A percentile compares a stretch with the other conserved stretches of the same genome.
phyloP scores from a whole-genome alignment of 2,329 filamentous ascomycete species.

The Penicillium sclerotigenum region DNA sequence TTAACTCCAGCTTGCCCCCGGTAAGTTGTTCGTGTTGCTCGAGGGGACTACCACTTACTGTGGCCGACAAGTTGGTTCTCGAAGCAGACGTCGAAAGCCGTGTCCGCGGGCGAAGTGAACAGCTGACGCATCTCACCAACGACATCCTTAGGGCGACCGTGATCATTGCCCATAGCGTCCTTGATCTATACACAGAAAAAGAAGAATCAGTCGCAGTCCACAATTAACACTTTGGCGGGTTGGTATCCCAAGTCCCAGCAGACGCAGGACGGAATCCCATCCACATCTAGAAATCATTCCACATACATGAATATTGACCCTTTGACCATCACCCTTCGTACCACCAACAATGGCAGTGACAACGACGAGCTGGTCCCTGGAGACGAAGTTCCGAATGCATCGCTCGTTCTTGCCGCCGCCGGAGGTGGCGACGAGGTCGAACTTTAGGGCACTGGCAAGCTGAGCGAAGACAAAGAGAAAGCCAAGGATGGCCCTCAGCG shows the following conservation, averaged over 20 bases:
- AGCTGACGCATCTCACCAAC: slow-evolving; percentile 88
- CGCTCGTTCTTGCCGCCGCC: slow-evolving; percentile 68
- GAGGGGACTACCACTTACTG: slow-evolving; percentile 52
- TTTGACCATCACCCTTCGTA: slow-evolving; percentile 84
- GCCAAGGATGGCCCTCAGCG: slow-evolving; percentile 31
- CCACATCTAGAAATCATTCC: not conserved
- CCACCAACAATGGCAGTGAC: slow-evolving; percentile 88
- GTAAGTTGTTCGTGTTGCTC: not conserved
- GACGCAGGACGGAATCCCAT: not conserved
- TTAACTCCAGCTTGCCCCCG: not conserved
- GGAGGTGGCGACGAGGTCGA: slow-evolving; percentile 74
- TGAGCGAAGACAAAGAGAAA: slow-evolving; percentile 37
- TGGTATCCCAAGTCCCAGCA: not conserved
- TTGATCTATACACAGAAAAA: slow-evolving; percentile 64
- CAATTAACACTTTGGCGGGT: not conserved
- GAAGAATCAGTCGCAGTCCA: slow-evolving; percentile 6
- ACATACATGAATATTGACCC: slow-evolving; percentile 85
- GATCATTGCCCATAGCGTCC: slow-evolving; percentile 94
- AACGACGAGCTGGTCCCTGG: slow-evolving; percentile 87
- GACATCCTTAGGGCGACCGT: slow-evolving; percentile 85
- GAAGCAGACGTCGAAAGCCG: slow-evolving; percentile 94
- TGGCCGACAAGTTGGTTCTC: slow-evolving; percentile 70
- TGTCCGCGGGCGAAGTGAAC: slow-evolving; percentile 89
- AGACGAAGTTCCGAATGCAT: slow-evolving; percentile 95
- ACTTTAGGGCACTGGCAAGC: slow-evolving; percentile 70